Evolutionary conservation across 148 eudicot genomes (phyloP), one percentile per base, ranked within the genome.

Genomic region (Silene latifolia): DNA sequence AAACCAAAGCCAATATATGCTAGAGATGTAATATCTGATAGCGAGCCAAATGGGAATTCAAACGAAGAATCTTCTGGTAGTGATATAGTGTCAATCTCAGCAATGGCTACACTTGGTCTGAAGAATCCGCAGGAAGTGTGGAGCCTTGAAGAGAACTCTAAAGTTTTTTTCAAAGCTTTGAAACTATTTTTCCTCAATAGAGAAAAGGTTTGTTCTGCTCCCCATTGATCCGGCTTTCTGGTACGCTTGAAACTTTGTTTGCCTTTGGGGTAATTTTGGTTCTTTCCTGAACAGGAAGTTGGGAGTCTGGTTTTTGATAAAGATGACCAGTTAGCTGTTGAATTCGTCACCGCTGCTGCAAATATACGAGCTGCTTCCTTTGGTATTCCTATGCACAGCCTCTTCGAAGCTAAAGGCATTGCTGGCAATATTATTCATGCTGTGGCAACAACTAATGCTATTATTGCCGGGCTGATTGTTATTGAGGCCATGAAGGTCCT

Each of bases 391-490:
- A 58, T 89, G 88, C 98, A 92, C 85, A 92, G 98, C 78, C 93
- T 95, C 66, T 95, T 95, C 76, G 98, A 90, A 87, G 97, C 98
- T 47, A 95, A 95, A 85, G 98, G 98, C 73, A 89, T 95, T 72
- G 98, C 98, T 75, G 98, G 98, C 60, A 90, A 95, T 83, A 95
- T 95, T 81, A 90, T 95, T 72, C 98, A 95, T 86, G 98, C 98
- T 73, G 97, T 95, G 84, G 98, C 98, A 58, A 95, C 97, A 42
- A 95, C 98, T 32, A 95, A 95, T 83, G 98, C 98, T 80, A 79
- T 90, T 68, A 82, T 95, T 86, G 89, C 98, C 66, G 98, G 98
- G 75, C 80, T 95, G 85, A 86, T 95, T 69, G 98, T 95, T 73
- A 90, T 89, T 29, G 98, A 95, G 85, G 97, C 98, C 56, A 88